Conservation (phyloP, 2,329 filamentous ascomycete species). For the Xylaria digitata region DNA sequence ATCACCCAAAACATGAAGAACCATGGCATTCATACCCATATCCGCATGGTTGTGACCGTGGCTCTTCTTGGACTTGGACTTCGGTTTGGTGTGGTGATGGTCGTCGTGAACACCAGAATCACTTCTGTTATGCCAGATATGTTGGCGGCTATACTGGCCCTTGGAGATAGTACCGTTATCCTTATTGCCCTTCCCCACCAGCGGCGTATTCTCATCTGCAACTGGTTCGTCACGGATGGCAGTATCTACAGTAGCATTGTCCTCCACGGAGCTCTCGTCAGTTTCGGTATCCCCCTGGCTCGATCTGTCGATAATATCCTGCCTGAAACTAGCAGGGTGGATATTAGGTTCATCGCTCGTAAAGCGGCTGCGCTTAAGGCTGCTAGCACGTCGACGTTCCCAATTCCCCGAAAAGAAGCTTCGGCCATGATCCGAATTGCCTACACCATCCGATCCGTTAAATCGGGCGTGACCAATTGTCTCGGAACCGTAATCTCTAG, state of each 20-base stretch:
- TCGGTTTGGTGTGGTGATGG: slow-evolving; percentile 85
- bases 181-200: slow-evolving; percentile 47
- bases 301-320: slow-evolving; percentile 85
- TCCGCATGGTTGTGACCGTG: slow-evolving; percentile 85
- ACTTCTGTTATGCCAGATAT: slow-evolving; percentile 50
- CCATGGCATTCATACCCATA: slow-evolving; percentile 92
- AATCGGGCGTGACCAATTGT: slow-evolving; percentile 56
- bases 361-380: slow-evolving; percentile 67
- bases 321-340: slow-evolving; percentile 88
- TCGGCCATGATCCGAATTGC: slow-evolving; percentile 47
- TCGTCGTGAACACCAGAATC: slow-evolving; percentile 71
- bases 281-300: slow-evolving; percentile 63
- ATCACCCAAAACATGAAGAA: slow-evolving; percentile 82
- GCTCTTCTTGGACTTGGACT: slow-evolving; percentile 59
- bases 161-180: slow-evolving; percentile 48
- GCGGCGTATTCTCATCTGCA: slow-evolving; percentile 54
- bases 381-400: slow-evolving; percentile 60
- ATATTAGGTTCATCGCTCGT: slow-evolving; percentile 80
- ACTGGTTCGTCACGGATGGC: slow-evolving; percentile 46
- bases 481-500: slow-evolving; percentile 50
- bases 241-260: slow-evolving; percentile 57
- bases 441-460: slow-evolving; percentile 50
- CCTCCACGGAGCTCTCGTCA: slow-evolving; percentile 66
- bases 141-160: slow-evolving; percentile 46
- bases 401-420: slow-evolving; percentile 54